phyloP scores from a whole-genome alignment of 176 grass and related monocot species.

The Coix lacrymajobi region DNA sequence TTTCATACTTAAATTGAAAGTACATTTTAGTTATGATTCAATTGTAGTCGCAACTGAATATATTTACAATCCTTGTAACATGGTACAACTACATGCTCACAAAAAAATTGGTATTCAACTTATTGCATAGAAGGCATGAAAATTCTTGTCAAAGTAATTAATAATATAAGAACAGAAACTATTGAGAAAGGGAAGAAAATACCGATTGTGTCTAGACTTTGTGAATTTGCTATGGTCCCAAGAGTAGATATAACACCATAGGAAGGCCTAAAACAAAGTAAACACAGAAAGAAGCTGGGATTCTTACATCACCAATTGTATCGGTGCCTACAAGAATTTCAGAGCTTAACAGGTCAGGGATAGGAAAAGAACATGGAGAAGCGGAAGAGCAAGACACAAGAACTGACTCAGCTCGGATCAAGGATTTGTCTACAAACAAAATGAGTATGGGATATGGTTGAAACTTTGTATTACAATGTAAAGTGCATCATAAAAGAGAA shows the following conservation, averaged over 20 bases:
- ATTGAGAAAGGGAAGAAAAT: conserved; percentile 34
- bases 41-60: background rate
- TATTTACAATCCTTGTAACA: background rate
- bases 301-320: conserved; percentile 84
- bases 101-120: background rate
- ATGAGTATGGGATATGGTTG: background rate
- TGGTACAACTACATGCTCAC: background rate
- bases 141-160: conserved; percentile 3
- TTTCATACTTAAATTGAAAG: background rate
- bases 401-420: conserved; percentile 7
- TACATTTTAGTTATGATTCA: background rate
- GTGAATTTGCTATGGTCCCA: conserved; percentile 79
- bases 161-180: conserved; percentile 11
- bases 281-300: conserved; percentile 86
- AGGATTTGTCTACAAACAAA: conserved; percentile 1
- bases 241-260: conserved; percentile 74
- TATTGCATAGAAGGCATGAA: conserved; percentile 13
- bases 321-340: conserved; percentile 60
- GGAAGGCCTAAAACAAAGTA: conserved; percentile 86
- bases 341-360: conserved; percentile 11
- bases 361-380: conserved; percentile 10
- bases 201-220: conserved; percentile 82
- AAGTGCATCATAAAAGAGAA: background rate
- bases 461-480: background rate
- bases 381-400: conserved; percentile 13